Evolutionary conservation across 2,329 filamentous ascomycete species (phyloP).

Genomic region (Sporothrix mexicana): DNA sequence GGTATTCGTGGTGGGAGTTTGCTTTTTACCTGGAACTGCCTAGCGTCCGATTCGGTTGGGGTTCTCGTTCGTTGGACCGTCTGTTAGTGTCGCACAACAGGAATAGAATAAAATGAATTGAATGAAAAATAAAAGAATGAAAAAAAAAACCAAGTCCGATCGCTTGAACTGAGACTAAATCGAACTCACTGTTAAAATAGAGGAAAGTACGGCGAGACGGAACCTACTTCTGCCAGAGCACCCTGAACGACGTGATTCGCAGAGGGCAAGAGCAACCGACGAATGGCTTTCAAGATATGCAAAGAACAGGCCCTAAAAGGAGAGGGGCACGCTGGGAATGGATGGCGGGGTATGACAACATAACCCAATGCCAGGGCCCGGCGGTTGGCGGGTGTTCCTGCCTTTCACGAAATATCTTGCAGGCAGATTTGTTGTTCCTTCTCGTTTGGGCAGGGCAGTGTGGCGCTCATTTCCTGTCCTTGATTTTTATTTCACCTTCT

Average conservation of each 20-base stretch:
- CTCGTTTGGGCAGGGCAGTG: neutral
- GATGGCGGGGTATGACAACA: constrained; percentile 1
- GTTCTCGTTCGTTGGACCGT: neutral
- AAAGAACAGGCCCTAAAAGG: neutral
- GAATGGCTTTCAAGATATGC: neutral
- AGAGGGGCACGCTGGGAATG: neutral
- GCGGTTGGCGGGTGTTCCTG: constrained; percentile 11
- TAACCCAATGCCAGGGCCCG: neutral
- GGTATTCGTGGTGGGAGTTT: neutral
- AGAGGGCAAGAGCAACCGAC: constrained; percentile 6
- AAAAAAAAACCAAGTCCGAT: neutral
- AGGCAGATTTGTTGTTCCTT: neutral
- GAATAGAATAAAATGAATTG: neutral
- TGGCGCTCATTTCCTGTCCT: neutral
- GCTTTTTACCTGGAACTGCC: neutral
- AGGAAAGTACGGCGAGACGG: neutral
- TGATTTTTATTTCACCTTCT: neutral
- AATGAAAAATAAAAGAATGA: neutral
- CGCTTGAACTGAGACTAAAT: neutral
- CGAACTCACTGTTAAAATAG: neutral
- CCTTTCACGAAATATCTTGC: neutral
- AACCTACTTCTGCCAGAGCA: neutral
- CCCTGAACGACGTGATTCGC: neutral
- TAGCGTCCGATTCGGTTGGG: constrained; percentile 17
- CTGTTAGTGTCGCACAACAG: neutral